These are phyloP conservation scores for Phlebiopsis gigantea DNA, from an alignment of 768 basidiomycete species.

Conservation along the genomic window DNA sequence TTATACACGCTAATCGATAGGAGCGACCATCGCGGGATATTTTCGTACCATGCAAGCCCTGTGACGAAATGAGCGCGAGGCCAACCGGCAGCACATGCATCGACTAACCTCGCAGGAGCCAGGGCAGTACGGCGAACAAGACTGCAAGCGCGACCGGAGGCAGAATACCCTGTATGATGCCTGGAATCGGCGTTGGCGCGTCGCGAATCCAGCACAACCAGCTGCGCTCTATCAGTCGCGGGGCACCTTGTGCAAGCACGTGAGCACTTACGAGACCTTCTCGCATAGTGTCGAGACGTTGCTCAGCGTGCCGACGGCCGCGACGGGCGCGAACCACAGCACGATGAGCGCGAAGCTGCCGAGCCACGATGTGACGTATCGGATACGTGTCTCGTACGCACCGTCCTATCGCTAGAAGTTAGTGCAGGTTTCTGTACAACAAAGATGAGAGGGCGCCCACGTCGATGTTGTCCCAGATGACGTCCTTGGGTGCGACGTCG, in stretches of 20 bases:
- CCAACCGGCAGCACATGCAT: not conserved
- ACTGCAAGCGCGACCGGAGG: conserved; percentile 60
- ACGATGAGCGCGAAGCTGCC: conserved; percentile 56
- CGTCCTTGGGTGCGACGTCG: conserved; percentile 46
- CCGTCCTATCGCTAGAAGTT: conserved; percentile 23
- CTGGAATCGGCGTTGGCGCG: conserved; percentile 26
- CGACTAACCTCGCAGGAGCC: conserved; percentile 47
- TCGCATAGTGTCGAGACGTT: conserved; percentile 49
- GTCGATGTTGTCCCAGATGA: conserved; percentile 56
- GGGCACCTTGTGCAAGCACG: not conserved
- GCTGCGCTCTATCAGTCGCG: conserved; percentile 18
- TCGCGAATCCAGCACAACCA: conserved; percentile 55
- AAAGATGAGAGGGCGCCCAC: conserved; percentile 41
- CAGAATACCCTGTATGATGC: conserved; percentile 60
- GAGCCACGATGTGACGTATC: conserved; percentile 50
- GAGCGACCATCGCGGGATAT: conserved; percentile 60
- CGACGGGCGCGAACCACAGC: conserved; percentile 61
- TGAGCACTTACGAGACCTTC: conserved; percentile 31
- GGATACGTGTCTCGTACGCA: conserved; percentile 47
- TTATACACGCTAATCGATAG: conserved; percentile 67
- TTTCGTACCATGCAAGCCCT: conserved; percentile 65
- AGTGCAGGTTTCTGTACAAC: no score
- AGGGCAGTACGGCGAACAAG: conserved; percentile 56
- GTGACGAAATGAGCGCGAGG: not conserved
- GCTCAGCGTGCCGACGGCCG: conserved; percentile 60